Evolutionary conservation across 305 asterid species (phyloP).

Genomic region (Fraxinus greggii): DNA sequence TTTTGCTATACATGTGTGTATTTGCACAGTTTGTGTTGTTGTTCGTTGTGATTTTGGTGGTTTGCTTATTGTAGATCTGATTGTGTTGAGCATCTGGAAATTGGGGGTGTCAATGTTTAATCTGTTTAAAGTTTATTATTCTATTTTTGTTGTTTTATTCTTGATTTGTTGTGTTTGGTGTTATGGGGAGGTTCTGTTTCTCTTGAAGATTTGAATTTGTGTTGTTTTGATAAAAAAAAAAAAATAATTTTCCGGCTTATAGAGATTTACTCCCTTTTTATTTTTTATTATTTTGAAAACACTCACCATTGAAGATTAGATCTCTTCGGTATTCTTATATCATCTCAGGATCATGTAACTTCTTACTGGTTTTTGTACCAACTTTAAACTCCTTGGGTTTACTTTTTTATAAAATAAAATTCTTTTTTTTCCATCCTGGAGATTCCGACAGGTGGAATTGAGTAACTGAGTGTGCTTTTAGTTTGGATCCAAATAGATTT

Average conservation of each 20-base stretch:
- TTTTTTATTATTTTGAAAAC: not conserved
- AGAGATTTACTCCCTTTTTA: not conserved
- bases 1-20: not conserved
- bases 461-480: not conserved
- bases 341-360: not conserved
- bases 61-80: conserved; percentile 29
- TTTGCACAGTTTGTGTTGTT: not conserved
- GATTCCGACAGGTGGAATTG: not conserved
- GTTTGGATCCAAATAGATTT: not conserved
- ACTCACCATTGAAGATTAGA: not conserved
- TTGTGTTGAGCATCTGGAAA: conserved; percentile 14
- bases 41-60: not conserved
- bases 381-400: not conserved
- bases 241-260: not conserved
- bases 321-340: not conserved
- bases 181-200: not conserved
- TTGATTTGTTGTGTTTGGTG: not conserved
- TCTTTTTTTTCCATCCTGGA: not conserved
- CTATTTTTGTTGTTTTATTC: not conserved
- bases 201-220: not conserved
- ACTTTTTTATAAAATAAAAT: not conserved
- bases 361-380: not conserved
- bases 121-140: not conserved
- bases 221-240: not conserved
- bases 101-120: not conserved